Evolutionary conservation across 441 rosid genomes (phyloP).

Genomic region (Corymbia calophylla): DNA sequence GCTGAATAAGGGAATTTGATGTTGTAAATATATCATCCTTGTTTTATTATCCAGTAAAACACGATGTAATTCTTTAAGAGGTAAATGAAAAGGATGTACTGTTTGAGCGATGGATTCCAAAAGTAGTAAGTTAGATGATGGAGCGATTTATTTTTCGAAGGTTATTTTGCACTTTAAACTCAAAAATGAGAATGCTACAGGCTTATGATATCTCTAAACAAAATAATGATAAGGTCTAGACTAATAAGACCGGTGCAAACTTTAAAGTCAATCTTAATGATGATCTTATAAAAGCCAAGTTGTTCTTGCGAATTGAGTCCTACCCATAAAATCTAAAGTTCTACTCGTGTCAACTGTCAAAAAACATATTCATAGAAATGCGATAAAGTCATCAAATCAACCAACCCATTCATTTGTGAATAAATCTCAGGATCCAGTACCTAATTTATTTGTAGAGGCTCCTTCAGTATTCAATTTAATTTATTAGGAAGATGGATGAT

Average conservation of each 20-base stretch:
- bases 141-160: fast-evolving
- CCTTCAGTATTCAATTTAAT: not conserved
- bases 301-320: not conserved
- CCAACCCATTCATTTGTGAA: fast-evolving
- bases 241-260: fast-evolving
- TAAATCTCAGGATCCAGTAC: fast-evolving
- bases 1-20: not conserved
- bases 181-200: fast-evolving
- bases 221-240: fast-evolving
- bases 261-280: not conserved
- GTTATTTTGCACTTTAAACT: not conserved
- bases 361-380: fast-evolving
- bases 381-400: fast-evolving
- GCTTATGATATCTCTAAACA: fast-evolving
- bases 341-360: fast-evolving
- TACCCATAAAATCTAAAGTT: fast-evolving
- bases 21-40: not conserved
- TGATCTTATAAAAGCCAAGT: fast-evolving
- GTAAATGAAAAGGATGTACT: not conserved
- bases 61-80: no score
- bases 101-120: no score
- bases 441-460: fast-evolving
- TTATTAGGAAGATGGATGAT: not conserved
- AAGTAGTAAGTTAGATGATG: fast-evolving
- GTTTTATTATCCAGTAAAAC: not conserved